Base-by-base conservation (phyloP, 176 grass and related monocot species). In the Ensete glaucum region DNA sequence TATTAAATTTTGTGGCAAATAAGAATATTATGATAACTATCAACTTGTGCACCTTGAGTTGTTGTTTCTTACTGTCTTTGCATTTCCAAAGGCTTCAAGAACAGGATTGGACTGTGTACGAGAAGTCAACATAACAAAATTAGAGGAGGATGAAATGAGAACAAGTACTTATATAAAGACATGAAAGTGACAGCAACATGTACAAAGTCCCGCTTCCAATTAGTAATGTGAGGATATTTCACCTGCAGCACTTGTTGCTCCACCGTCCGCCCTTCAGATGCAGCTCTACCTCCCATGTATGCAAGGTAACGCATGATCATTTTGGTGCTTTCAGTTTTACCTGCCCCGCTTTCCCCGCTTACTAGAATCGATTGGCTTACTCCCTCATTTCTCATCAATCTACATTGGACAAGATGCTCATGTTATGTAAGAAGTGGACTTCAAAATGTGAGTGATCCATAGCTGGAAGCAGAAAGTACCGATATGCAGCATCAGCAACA, bases 41-140 rank as follows among this genome's bases (percentile, higher is more conserved):
- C 17, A 68, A 67, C 3, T 17, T 78, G 60, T 52, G 69, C 75
- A 90, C 94, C 94, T 97, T 34, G 94, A 97, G 85, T 97, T 97
- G 73, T 97, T 97, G 50, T 97, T 97, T 83, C 94, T 88, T 53
- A 97, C 94, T 69, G 94, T 97, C 79, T 97, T 97, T 73, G 94
- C 90, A 87, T 97, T 97, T 82, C 94, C 94, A 87, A 97, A 97
- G 85, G 94, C 94, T 86, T 97, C 94, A 60, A 97, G 90, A 80
- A 97, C 94, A 81, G 94, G 94, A 91, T 97, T 97, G 72, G 94
- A 97, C 94, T 97, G 87, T 56, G 48, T 79, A 79, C 24, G 84
- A 54, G 27, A 68, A 81, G 79, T 64, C 9, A 50, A 58, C 17
- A 59, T 22, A 70, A 14, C 19, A 56, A 53, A 22, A 49, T 16